Conservation (phyloP, 2,329 filamentous ascomycete species). For the Cladorrhinum sp. region DNA sequence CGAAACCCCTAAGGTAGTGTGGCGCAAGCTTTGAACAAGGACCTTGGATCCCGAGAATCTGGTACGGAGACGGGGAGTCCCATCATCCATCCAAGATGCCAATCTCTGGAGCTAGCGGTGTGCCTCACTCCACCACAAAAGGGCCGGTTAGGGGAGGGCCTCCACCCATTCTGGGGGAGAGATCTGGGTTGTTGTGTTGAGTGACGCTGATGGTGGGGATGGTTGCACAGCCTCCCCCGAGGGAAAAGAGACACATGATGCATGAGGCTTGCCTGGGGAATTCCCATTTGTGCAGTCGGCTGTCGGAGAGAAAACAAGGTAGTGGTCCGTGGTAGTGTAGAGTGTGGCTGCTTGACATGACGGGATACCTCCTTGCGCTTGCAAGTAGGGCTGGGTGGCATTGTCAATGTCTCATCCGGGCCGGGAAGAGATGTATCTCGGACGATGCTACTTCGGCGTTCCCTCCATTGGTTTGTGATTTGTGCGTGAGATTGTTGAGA, state of each 20-base stretch:
- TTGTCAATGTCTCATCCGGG: background rate
- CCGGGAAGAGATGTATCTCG: background rate
- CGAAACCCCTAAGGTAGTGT: background rate
- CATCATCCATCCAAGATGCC: background rate
- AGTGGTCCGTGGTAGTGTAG: background rate
- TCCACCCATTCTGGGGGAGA: background rate
- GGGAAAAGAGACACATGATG: background rate
- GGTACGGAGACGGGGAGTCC: background rate
- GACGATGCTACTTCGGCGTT: conserved; percentile 11
- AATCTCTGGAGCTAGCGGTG: background rate
- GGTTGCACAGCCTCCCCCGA: background rate
- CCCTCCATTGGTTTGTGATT: conserved; percentile 15
- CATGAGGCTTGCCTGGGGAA: background rate
- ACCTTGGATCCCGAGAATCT: background rate
- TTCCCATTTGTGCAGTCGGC: conserved; percentile 5
- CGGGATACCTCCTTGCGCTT: conserved; percentile 1
- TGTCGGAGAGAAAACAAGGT: conserved; percentile 4
- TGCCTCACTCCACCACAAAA: background rate
- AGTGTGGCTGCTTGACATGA: background rate
- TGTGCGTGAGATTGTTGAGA: background rate
- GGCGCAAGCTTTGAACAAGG: background rate
- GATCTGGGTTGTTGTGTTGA: background rate
- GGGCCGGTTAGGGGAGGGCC: background rate
- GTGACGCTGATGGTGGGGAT: background rate
- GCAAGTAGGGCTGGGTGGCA: conserved; percentile 1